Evolutionary conservation across 495 filamentous ascomycete genomes (phyloP).

Genomic region (Penicillium goetzii): DNA sequence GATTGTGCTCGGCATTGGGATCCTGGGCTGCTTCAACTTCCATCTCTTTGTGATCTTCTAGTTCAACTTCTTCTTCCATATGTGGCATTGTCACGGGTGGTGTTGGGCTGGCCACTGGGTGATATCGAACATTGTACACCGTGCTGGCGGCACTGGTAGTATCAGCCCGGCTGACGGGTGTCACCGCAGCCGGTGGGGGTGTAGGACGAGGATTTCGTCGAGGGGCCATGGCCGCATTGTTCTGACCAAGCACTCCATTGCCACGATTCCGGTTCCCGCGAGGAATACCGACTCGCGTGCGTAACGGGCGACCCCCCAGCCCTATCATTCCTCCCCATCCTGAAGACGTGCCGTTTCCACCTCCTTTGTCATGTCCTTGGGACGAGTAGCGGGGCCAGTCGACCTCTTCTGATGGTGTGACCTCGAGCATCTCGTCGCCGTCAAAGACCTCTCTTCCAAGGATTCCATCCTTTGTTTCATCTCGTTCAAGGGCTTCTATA

Average conservation of each 20-base stretch:
- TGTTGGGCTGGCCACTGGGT: constrained; percentile 73
- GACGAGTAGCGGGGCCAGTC: constrained; percentile 52
- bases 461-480: constrained; percentile 95
- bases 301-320: constrained; percentile 43
- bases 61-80: constrained; percentile 45
- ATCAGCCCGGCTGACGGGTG: constrained; percentile 77
- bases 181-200: constrained; percentile 64
- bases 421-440: constrained; percentile 92
- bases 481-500: constrained; percentile 94
- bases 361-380: constrained; percentile 42
- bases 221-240: constrained; percentile 23
- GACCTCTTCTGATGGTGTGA: constrained; percentile 64
- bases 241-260: constrained; percentile 19
- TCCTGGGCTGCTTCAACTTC: constrained; percentile 23
- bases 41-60: constrained; percentile 38
- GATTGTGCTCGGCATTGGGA: constrained; percentile 16
- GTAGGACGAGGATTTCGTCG: constrained; percentile 54
- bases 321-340: constrained; percentile 51
- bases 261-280: constrained; percentile 33
- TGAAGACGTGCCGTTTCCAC: constrained; percentile 44
- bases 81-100: constrained; percentile 49
- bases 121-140: constrained; percentile 81
- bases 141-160: constrained; percentile 79
- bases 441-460: constrained; percentile 94
- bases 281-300: constrained; percentile 39